Evolutionary conservation across 257 asterid species (phyloP), one percentile per base, ranked within the genome.

Genomic region (Ballota nigra): DNA sequence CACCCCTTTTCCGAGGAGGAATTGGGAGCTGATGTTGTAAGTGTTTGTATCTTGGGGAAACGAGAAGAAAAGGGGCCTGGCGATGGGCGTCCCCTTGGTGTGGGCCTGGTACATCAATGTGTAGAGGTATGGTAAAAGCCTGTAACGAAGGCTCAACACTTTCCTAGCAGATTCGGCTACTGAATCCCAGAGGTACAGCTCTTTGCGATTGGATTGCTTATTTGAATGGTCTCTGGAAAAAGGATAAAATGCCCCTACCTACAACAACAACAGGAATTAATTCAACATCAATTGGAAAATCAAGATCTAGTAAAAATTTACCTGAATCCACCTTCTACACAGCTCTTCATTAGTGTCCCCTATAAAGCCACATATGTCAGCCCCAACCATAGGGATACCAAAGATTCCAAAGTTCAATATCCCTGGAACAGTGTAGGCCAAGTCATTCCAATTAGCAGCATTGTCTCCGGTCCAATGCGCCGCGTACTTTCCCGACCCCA

Each of bases 401-500:
- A 91, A 94, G 19, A 94, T 24, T 13, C 99, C 97, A 47, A 78
- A 91, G 58, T 77, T 94, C 78, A 94, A 82, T 52, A 94, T 83
- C 74, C 90, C 69, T 0, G 97, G 87, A 45, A 94, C 85, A 0
- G 90, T 22, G 83, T 89, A 91, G 2, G 84, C 88, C 79, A 94
- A 75, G 81, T 94, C 97, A 29, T 82, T 78, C 97, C 97, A 94
- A 2, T 86, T 87, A 0, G 93, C 97, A 59, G 87, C 91, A 81
- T 91, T 89, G 81, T 94, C 97, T 40, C 99, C 97, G 2, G 99
- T 94, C 99, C 99, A 94, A 15, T 91, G 99, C 3, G 99, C 97
- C 1, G 99, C 53, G 64, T 85, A 91, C 79, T 84, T 87, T 1
- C 99, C 99, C 5, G 97, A 82, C 19, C 99, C 99, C 55, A 91